These are phyloP conservation scores for Silene uniflora DNA, from an alignment of 148 eudicot genomes.

Conservation along the genomic window DNA sequence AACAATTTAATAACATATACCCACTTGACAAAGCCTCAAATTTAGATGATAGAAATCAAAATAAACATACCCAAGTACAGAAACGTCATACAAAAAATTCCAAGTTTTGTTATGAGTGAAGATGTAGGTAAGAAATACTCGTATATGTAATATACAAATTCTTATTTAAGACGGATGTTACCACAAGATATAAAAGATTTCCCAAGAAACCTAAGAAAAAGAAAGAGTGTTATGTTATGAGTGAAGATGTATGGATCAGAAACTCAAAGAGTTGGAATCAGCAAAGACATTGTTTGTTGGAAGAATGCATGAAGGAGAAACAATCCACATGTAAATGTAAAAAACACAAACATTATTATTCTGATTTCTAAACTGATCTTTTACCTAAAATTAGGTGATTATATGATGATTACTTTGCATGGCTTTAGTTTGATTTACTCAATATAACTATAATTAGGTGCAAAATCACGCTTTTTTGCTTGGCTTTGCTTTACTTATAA, in stretches of 20 bases:
- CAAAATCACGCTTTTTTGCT: slow-evolving; percentile 17
- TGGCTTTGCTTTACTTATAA: slow-evolving; percentile 13
- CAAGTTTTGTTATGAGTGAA: too few species aligned
- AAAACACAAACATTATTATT: background rate
- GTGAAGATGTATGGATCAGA: slow-evolving; percentile 2
- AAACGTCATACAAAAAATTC: too few species aligned
- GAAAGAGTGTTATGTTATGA: background rate
- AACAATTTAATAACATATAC: background rate
- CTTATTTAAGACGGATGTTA: background rate
- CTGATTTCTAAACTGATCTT: background rate
- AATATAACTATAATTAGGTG: slow-evolving; percentile 14
- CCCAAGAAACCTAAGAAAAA: background rate
- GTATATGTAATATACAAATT: background rate
- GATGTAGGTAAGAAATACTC: too few species aligned
- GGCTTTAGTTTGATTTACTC: slow-evolving; percentile 13
- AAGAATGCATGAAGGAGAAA: slow-evolving; percentile 6
- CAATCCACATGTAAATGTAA: slow-evolving; percentile 3
- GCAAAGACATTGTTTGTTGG: slow-evolving; percentile 9
- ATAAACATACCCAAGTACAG: background rate
- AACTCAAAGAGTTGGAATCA: background rate
- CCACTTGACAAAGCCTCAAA: background rate
- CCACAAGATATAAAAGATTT: background rate
- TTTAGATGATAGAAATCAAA: background rate
- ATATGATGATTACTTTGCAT: slow-evolving; percentile 10
- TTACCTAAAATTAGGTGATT: slow-evolving; percentile 18